Conservation (phyloP, 164 flowering plant species). For the Tinospora cordifolia region DNA sequence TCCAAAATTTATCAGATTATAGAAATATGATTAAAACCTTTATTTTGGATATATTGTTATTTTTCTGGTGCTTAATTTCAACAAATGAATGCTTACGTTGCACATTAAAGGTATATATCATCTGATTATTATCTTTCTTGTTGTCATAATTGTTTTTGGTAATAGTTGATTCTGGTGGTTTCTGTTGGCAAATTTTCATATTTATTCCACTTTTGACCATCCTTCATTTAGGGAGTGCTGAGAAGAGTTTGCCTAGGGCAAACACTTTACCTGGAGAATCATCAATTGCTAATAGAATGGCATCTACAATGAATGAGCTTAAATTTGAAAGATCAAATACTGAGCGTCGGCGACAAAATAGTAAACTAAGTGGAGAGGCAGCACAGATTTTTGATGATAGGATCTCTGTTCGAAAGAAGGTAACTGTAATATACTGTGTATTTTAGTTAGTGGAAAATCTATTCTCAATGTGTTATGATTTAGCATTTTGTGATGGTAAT, state of each 20-base stretch:
- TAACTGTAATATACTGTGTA: constrained; percentile 18
- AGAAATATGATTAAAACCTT: too few relatives aligned
- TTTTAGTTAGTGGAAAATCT: not conserved
- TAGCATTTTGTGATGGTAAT: not conserved
- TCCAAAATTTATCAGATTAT: too few relatives aligned
- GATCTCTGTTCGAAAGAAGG: constrained; percentile 65
- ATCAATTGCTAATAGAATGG: constrained; percentile 25
- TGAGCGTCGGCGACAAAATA: constrained; percentile 45
- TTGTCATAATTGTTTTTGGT: not conserved
- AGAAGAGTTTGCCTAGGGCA: constrained; percentile 32
- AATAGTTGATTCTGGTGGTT: not conserved
- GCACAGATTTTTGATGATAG: constrained; percentile 70
- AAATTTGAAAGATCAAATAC: constrained; percentile 70
- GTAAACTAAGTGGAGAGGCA: constrained; percentile 42
- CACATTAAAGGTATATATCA: too few relatives aligned
- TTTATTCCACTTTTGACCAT: constrained; percentile 2
- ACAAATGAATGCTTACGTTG: too few relatives aligned
- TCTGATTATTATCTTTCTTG: not conserved
- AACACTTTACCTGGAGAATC: constrained; percentile 43
- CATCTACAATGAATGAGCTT: constrained; percentile 21
- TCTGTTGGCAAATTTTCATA: not conserved
- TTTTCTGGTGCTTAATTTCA: too few relatives aligned
- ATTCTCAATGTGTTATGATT: not conserved
- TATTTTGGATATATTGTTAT: too few relatives aligned
- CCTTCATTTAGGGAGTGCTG: constrained; percentile 27